phyloP scores from a whole-genome alignment of 2,329 filamentous ascomycete species.

The Cordyceps javanica region DNA sequence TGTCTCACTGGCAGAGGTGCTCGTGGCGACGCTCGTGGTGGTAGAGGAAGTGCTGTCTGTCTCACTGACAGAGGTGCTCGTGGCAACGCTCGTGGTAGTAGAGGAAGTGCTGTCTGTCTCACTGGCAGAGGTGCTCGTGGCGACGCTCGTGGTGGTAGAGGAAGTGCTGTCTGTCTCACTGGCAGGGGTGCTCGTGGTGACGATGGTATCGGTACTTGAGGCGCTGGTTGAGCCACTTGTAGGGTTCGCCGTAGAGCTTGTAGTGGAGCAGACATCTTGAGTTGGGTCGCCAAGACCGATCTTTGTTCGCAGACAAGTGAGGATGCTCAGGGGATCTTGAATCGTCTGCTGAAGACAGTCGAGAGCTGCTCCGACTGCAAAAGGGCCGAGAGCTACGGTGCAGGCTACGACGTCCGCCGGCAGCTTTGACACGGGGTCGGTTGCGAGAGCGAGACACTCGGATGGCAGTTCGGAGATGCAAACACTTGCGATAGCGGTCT shows the following conservation, averaged over 20 bases:
- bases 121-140: background rate
- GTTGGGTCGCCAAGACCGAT: background rate
- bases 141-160: background rate
- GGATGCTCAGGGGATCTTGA: background rate
- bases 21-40: background rate
- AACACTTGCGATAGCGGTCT: background rate
- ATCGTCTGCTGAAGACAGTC: constrained; percentile 5
- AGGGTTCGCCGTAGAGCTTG: background rate
- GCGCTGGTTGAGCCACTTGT: background rate
- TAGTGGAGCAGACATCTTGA: background rate
- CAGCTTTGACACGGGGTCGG: background rate
- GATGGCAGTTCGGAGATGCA: constrained; percentile 14
- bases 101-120: background rate
- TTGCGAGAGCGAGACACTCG: constrained; percentile 7
- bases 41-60: background rate
- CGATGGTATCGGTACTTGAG: background rate
- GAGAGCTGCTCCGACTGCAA: constrained; percentile 5
- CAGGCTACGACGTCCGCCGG: constrained; percentile 3
- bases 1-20: background rate
- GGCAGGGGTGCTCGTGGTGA: background rate
- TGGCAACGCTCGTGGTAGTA: background rate
- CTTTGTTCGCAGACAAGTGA: background rate
- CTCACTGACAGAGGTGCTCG: background rate
- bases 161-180: background rate
- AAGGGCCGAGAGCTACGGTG: constrained; percentile 12